Conservation (phyloP, 148 eudicot genomes). For the Polygonum aviculare region DNA sequence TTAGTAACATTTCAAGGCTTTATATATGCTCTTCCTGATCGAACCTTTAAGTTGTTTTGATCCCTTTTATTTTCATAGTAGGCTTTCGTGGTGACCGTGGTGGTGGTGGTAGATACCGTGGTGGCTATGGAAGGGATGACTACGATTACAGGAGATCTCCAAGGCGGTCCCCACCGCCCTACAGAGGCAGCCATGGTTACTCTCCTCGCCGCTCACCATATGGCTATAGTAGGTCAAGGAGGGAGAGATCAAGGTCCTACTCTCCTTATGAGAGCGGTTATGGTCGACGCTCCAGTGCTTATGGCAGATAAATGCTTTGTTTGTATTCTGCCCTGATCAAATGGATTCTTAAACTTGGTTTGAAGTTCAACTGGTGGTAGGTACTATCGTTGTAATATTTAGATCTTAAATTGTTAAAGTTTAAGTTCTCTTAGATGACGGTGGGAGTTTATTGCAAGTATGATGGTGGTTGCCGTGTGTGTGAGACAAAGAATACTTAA, state of each 20-base stretch:
- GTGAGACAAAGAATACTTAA: neutral
- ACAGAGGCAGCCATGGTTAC: slow-evolving; percentile 63
- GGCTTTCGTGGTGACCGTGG: slow-evolving; percentile 43
- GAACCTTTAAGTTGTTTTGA: neutral
- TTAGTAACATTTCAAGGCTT: neutral
- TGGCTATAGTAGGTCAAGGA: slow-evolving; percentile 87
- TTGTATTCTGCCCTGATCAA: neutral
- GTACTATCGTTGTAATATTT: neutral
- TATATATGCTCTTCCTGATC: neutral
- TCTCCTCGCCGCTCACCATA: slow-evolving; percentile 76
- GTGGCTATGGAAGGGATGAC: slow-evolving; percentile 70
- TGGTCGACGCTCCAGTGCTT: slow-evolving; percentile 50
- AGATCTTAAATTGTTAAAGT: neutral
- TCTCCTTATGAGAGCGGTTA: slow-evolving; percentile 76
- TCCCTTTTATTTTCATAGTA: slow-evolving; percentile 12
- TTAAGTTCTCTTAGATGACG: neutral
- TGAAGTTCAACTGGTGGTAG: neutral
- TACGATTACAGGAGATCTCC: slow-evolving; percentile 81
- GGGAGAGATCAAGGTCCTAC: slow-evolving; percentile 82
- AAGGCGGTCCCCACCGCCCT: slow-evolving; percentile 57
- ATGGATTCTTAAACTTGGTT: neutral
- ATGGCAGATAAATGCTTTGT: slow-evolving; percentile 28
- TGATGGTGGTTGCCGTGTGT: neutral
- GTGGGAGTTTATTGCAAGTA: too few relatives aligned
- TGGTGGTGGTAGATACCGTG: slow-evolving; percentile 46